Evolutionary conservation across 2,329 filamentous ascomycete species (phyloP).

Genomic region (Cladobotryum protrusum): DNA sequence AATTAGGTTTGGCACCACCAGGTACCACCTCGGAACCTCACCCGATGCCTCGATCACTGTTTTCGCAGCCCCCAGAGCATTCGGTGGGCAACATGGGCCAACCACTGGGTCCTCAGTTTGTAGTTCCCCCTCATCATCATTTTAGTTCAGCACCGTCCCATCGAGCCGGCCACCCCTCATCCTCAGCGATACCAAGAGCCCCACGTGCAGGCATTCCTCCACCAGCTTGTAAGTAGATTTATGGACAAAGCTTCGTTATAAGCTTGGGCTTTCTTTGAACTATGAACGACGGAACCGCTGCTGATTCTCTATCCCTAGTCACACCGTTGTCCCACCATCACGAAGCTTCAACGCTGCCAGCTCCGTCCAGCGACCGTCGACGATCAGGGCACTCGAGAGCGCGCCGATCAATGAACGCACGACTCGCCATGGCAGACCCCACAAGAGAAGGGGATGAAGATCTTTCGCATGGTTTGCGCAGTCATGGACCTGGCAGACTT

Average conservation of each 20-base stretch:
- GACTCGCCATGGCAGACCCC: slow-evolving; percentile 19
- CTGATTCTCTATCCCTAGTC: neutral
- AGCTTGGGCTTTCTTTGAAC: neutral
- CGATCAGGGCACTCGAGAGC: slow-evolving; percentile 22
- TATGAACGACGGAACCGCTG: neutral
- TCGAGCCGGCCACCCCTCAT: slow-evolving; percentile 3
- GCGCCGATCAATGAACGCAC: slow-evolving; percentile 20
- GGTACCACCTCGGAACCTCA: slow-evolving; percentile 17
- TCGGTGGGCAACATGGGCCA: slow-evolving; percentile 16
- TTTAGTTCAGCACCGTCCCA: slow-evolving; percentile 4
- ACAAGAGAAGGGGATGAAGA: slow-evolving; percentile 18
- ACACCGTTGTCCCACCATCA: neutral
- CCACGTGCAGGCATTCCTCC: neutral
- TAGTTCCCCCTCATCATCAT: slow-evolving; percentile 13
- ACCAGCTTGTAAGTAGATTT: slow-evolving; percentile 4
- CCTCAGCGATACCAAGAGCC: neutral
- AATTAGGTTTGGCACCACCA: slow-evolving; percentile 10
- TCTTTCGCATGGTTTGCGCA: neutral
- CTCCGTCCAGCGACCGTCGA: slow-evolving; percentile 18
- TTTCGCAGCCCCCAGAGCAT: slow-evolving; percentile 14
- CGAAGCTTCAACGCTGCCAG: neutral
- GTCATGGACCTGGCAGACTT: neutral
- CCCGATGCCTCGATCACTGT: slow-evolving; percentile 17
- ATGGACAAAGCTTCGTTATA: too few relatives aligned
- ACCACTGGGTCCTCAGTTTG: slow-evolving; percentile 13